Evolutionary conservation across 2,329 filamentous ascomycete genomes (phyloP).

Genomic region (Fusarium algeriense): DNA sequence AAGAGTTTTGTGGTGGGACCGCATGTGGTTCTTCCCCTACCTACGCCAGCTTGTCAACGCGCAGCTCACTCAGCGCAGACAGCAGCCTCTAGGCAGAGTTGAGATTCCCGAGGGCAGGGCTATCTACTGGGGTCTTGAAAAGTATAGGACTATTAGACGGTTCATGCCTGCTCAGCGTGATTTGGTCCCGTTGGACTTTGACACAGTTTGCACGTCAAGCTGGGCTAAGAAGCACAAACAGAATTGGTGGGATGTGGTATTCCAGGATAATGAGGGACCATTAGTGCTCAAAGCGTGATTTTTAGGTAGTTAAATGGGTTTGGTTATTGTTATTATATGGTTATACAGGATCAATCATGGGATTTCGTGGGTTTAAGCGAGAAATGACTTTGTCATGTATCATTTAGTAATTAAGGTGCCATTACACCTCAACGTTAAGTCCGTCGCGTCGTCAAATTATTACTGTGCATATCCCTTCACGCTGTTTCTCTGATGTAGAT

Average conservation of each 20-base stretch:
- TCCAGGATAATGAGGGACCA: slow-evolving; percentile 19
- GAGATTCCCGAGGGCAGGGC: slow-evolving; percentile 4
- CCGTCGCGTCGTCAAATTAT: too few relatives aligned
- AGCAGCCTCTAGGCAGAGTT: slow-evolving; percentile 13
- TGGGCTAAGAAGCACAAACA: slow-evolving; percentile 30
- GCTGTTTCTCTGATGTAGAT: not conserved
- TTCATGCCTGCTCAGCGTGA: slow-evolving; percentile 2
- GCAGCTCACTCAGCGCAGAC: slow-evolving; percentile 28
- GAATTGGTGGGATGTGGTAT: slow-evolving; percentile 28
- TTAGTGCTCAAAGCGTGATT: slow-evolving; percentile 15
- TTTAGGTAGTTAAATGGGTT: not conserved
- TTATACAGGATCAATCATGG: not conserved
- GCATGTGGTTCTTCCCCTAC: slow-evolving; percentile 42
- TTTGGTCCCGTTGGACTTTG: slow-evolving; percentile 13
- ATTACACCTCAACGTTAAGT: not conserved
- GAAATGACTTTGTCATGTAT: not conserved
- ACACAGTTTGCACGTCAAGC: slow-evolving; percentile 10
- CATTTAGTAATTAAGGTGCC: not conserved
- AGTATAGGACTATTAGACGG: slow-evolving; percentile 27
- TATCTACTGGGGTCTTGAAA: slow-evolving; percentile 31
- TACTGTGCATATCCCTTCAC: too few relatives aligned
- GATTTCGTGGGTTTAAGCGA: not conserved
- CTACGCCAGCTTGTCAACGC: slow-evolving; percentile 22
- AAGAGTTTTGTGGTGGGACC: slow-evolving; percentile 36
- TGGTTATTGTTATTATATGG: not conserved